Conservation (phyloP, 1,284 basidiomycete species). For the Irpex lacteus region DNA sequence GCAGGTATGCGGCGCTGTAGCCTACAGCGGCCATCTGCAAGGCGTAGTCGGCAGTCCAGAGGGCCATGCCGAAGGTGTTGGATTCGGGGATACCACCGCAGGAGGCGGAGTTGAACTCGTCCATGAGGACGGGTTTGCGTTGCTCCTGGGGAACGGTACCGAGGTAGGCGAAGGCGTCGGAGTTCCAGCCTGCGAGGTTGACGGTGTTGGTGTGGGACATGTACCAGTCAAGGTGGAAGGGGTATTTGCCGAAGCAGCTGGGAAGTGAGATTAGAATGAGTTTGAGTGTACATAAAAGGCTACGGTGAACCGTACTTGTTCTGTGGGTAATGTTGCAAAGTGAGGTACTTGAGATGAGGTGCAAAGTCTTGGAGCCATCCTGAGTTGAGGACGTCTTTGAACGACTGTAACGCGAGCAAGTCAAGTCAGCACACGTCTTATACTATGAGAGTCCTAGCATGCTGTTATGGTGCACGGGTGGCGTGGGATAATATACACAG, state of each 20-base stretch:
- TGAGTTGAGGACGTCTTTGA: constrained; percentile 39
- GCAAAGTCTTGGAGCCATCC: constrained; percentile 39
- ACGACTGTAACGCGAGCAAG: constrained; percentile 26
- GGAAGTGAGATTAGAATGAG: not conserved
- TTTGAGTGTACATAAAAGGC: not conserved
- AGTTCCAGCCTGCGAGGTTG: constrained; percentile 42
- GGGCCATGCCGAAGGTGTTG: constrained; percentile 58
- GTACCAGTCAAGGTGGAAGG: constrained; percentile 29
- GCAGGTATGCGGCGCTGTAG: constrained; percentile 45
- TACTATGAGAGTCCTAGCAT: not conserved
- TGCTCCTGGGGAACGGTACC: constrained; percentile 14
- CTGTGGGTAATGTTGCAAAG: constrained; percentile 33
- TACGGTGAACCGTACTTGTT: constrained; percentile 15
- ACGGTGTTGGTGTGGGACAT: constrained; percentile 29
- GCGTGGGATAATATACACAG: not conserved
- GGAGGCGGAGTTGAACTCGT: constrained; percentile 66
- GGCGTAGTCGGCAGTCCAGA: constrained; percentile 58
- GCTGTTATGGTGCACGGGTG: not conserved
- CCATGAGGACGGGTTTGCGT: constrained; percentile 49
- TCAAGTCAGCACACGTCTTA: not conserved
- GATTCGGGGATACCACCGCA: constrained; percentile 64
- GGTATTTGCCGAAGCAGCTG: constrained; percentile 21
- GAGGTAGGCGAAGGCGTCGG: constrained; percentile 31
- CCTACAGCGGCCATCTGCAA: constrained; percentile 48
- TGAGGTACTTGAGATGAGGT: constrained; percentile 43